Evolutionary conservation across 441 rosid genomes (phyloP).

Genomic region (Arabidopsis hybrid): DNA sequence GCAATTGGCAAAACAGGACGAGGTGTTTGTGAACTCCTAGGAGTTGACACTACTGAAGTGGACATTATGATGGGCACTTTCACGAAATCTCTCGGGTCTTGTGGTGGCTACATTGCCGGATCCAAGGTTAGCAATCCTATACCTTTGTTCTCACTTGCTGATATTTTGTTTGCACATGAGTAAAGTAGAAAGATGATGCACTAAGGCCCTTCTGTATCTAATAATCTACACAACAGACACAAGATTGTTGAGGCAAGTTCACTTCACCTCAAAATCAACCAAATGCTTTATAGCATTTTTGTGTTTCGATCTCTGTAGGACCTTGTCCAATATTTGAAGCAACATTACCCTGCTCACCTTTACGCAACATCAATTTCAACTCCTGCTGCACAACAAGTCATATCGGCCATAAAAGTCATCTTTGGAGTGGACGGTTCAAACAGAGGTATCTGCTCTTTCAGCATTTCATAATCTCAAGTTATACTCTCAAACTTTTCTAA

Average conservation of each 20-base stretch:
- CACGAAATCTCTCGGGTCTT: constrained; percentile 89
- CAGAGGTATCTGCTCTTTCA: constrained; percentile 57
- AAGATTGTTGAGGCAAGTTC: background rate
- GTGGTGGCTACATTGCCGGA: constrained; percentile 94
- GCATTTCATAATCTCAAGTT: background rate
- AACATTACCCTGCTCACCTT: constrained; percentile 85
- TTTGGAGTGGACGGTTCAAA: constrained; percentile 93
- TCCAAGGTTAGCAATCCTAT: constrained; percentile 60
- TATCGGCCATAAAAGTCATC: constrained; percentile 79
- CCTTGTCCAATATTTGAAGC: constrained; percentile 72
- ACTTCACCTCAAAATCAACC: background rate
- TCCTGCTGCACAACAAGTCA: constrained; percentile 86
- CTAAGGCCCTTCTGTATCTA: background rate
- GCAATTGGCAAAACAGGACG: constrained; percentile 90
- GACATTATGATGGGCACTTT: constrained; percentile 98
- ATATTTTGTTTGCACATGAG: constrained; percentile 8
- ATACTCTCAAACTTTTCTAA: background rate
- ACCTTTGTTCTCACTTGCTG: background rate
- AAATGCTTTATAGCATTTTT: background rate
- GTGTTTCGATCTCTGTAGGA: constrained; percentile 49
- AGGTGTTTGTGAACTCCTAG: constrained; percentile 92
- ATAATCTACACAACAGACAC: background rate
- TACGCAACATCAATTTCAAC: constrained; percentile 91
- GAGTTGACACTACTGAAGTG: constrained; percentile 86
- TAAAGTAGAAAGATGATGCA: background rate